Base-by-base conservation (phyloP, 345 rosid species). In the Pugionium cornutum region DNA sequence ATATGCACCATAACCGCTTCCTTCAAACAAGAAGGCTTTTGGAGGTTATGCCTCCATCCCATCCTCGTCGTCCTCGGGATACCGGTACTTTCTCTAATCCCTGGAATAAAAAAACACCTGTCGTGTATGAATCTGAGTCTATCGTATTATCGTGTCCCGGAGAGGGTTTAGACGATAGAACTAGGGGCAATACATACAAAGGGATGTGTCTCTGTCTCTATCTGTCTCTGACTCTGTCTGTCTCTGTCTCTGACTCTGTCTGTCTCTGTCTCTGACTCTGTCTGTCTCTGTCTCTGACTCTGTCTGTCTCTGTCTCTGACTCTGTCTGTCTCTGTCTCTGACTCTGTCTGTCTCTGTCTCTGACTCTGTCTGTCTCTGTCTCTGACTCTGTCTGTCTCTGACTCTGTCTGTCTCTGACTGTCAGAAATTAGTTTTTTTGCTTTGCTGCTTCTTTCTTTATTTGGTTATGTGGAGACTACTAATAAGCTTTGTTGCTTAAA, bases 401-500 rank as follows among this genome's bases (percentile, higher is more conserved):
- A 39, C 7, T 39, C 34, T 34, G 36, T 30, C 69, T 66, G 62
- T 34, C 70, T 55, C 63, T 42, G 39, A 37, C 41, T 37, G 2
- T 56, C 64, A 47, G 48, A 67, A 48, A 9, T 47, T 67, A 56
- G 1, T 67, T 46, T 46, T 46, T 47, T 46, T 47, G 71, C 56
- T 65, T 57, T 70, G 46, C 64, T 52, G 2, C 10, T 65, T 27
- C 33, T 65, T 66, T 67, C 9, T 67, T 47, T 37, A 9, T 56
- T 29, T 67, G 18, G 27, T 47, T 67, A 5, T 7, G 33, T 47
- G 56, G 32, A 47, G 41, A 43, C 62, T 46, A 47, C 49, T 67
- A 67, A 47, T 67, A 55, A 67, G 47, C 18, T 67, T 44, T 35
- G 63, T 67, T 67, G 56, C 49, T 29, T 36, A 29, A 44, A 54